These are phyloP conservation scores for Poronia punctata DNA, from an alignment of 495 filamentous ascomycete species.

Conservation along the genomic window DNA sequence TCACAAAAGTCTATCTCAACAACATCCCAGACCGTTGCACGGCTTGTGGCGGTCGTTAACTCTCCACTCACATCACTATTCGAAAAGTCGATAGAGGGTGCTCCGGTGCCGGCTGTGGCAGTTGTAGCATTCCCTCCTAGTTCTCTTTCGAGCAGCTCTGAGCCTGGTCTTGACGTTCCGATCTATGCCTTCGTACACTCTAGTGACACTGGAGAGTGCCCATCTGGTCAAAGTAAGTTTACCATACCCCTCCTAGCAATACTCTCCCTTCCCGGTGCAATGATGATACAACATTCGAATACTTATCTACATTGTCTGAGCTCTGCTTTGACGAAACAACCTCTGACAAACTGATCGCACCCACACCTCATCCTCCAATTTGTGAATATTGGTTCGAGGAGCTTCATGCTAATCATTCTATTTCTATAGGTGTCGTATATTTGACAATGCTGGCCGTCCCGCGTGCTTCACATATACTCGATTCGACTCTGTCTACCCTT, in stretches of 20 bases:
- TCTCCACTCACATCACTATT: constrained; percentile 63
- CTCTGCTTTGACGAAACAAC: constrained; percentile 73
- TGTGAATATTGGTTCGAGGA: constrained; percentile 6
- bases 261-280: constrained; percentile 29
- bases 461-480: constrained; percentile 36
- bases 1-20: constrained; percentile 32
- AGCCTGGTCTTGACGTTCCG: constrained; percentile 38
- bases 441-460: constrained; percentile 43
- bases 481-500: constrained; percentile 49
- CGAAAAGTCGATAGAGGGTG: constrained; percentile 62
- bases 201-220: constrained; percentile 84
- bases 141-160: constrained; percentile 31
- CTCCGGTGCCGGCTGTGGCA: constrained; percentile 63
- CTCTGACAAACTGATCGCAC: constrained; percentile 80
- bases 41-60: constrained; percentile 58
- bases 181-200: constrained; percentile 74
- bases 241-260: constrained; percentile 9
- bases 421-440: constrained; percentile 61
- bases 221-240: constrained; percentile 74
- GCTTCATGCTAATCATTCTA: constrained; percentile 40
- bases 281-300: constrained; percentile 79
- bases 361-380: constrained; percentile 12
- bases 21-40: constrained; percentile 21
- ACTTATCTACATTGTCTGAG: constrained; percentile 99
- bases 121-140: constrained; percentile 63